Evolutionary conservation across 352 stramenopile species (phyloP).

Genomic region (Phytophthora chlamydospora): DNA sequence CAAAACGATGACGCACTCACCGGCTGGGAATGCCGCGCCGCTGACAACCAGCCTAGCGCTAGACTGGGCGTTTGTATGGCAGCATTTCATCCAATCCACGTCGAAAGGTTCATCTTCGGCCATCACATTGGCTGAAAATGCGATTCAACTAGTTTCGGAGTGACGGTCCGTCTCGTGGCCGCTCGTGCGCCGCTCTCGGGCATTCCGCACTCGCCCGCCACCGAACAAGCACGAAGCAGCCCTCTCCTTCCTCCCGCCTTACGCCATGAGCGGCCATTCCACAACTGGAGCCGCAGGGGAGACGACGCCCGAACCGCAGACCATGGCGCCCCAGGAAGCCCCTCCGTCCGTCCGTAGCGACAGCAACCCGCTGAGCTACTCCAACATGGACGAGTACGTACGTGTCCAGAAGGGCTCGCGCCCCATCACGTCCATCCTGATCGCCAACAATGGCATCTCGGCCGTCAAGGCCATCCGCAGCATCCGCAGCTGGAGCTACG

Average conservation of each 20-base stretch:
- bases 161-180: conserved; percentile 5
- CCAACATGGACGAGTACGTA: conserved; percentile 93
- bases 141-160: conserved; percentile 9
- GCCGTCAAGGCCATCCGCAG: conserved; percentile 99
- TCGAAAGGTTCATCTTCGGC: background rate
- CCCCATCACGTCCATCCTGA: conserved; percentile 97
- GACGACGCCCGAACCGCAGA: conserved; percentile 31
- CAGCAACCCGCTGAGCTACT: conserved; percentile 77
- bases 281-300: conserved; percentile 45
- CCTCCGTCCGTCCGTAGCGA: conserved; percentile 45
- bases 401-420: conserved; percentile 87
- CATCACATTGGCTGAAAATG: conserved; percentile 5
- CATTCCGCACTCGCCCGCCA: conserved; percentile 24
- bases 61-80: conserved; percentile 20
- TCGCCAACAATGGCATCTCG: conserved; percentile 99
- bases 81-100: conserved; percentile 4
- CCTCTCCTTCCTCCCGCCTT: conserved; percentile 2
- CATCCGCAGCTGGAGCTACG: conserved; percentile 98
- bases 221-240: conserved; percentile 37
- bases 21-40: background rate
- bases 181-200: background rate
- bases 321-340: conserved; percentile 45
- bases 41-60: conserved; percentile 25
- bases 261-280: conserved; percentile 40
- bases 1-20: conserved; percentile 30